Evolutionary conservation across 352 stramenopile species (phyloP).

Genomic region (Pythium scleroteichum): DNA sequence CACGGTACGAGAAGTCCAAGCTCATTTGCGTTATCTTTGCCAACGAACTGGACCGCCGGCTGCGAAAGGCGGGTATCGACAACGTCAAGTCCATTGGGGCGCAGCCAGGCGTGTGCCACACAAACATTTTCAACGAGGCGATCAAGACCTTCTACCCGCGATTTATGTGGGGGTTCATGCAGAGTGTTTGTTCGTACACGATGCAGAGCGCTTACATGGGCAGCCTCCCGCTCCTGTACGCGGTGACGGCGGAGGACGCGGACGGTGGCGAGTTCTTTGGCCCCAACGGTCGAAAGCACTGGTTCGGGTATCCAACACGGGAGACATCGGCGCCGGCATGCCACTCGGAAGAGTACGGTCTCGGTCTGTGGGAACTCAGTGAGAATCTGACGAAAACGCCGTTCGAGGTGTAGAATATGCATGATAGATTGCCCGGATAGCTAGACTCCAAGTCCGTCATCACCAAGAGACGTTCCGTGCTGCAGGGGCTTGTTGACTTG

Average conservation of each 20-base stretch:
- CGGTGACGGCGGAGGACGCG: not conserved
- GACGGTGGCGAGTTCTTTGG: slow-evolving; percentile 11
- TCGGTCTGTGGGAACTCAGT: slow-evolving; percentile 2
- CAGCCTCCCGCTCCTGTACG: slow-evolving; percentile 20
- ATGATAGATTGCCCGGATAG: not conserved
- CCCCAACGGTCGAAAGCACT: slow-evolving; percentile 10
- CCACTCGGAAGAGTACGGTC: slow-evolving; percentile 14
- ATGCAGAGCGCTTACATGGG: slow-evolving; percentile 12
- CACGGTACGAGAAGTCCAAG: slow-evolving; percentile 45
- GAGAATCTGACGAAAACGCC: not conserved
- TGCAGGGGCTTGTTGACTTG: too few relatives aligned
- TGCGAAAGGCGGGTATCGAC: slow-evolving; percentile 26
- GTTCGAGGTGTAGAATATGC: not conserved
- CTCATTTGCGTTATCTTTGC: slow-evolving; percentile 51
- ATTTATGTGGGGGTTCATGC: slow-evolving; percentile 1
- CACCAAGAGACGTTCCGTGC: too few relatives aligned
- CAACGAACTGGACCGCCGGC: slow-evolving; percentile 41
- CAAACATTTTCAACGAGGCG: slow-evolving; percentile 8
- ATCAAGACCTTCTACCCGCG: slow-evolving; percentile 9
- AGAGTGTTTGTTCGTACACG: not conserved
- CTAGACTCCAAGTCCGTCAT: not conserved
- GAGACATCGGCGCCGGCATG: slow-evolving; percentile 1
- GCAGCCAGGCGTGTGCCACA: slow-evolving; percentile 9
- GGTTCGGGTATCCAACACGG: not conserved
- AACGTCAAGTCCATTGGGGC: slow-evolving; percentile 40